These are phyloP conservation scores for Ophiostoma ulmi DNA, from an alignment of 2,329 filamentous ascomycete genomes.

Conservation along the genomic window DNA sequence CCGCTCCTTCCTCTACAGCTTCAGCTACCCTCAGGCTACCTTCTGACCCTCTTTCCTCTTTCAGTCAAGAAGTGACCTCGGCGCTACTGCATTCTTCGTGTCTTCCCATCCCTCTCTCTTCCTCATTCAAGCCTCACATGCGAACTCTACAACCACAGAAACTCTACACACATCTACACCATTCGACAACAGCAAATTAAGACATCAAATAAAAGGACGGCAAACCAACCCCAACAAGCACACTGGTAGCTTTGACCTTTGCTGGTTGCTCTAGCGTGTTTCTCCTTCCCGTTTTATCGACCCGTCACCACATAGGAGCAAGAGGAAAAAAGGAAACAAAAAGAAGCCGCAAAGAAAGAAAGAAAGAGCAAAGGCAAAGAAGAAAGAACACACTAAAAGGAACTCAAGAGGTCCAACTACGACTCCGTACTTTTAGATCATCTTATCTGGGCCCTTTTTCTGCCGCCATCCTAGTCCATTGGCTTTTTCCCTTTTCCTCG, in stretches of 20 bases:
- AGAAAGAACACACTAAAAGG: not conserved
- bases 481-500: slow-evolving; percentile 7
- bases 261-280: slow-evolving; percentile 24
- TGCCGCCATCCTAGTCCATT: slow-evolving; percentile 14
- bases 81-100: not conserved
- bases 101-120: not conserved
- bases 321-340: slow-evolving; percentile 2
- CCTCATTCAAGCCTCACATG: not conserved
- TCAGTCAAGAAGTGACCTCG: not conserved
- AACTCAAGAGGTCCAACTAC: not conserved
- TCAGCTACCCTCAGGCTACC: not conserved
- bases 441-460: slow-evolving; percentile 16
- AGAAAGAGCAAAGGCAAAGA: not conserved
- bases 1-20: slow-evolving; percentile 7
- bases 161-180: not conserved
- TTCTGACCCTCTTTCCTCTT: not conserved
- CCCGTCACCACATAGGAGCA: slow-evolving; percentile 15
- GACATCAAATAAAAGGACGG: not conserved
- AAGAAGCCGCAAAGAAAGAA: not conserved
- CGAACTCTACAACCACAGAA: not conserved
- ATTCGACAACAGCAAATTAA: not conserved
- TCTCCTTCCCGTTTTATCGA: slow-evolving; percentile 24
- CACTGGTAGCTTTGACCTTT: slow-evolving; percentile 24
- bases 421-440: slow-evolving; percentile 19
- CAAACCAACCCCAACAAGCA: slow-evolving; percentile 6